phyloP scores from a whole-genome alignment of 305 asterid genomes.

The Andrographis paniculata region DNA sequence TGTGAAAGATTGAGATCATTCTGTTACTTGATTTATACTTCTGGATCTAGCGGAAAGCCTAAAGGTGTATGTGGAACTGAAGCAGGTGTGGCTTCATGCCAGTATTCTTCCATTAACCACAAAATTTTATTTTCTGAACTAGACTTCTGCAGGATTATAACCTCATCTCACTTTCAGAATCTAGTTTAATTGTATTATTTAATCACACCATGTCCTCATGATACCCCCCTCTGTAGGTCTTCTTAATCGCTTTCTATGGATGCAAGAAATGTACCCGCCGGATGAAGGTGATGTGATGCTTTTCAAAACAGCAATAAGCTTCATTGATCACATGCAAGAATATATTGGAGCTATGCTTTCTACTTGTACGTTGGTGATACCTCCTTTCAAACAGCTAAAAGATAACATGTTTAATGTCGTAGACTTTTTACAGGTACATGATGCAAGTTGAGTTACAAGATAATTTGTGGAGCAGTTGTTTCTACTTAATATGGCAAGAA shows the following conservation, averaged over 20 bases:
- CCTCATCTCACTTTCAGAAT: constrained; percentile 4
- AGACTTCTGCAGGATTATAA: constrained; percentile 10
- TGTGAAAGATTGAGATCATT: constrained; percentile 48
- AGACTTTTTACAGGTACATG: constrained; percentile 39
- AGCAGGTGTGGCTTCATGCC: constrained; percentile 40
- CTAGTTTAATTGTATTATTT: constrained; percentile 5
- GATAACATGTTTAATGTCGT: constrained; percentile 32
- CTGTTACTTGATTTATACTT: constrained; percentile 90
- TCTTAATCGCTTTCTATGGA: constrained; percentile 77
- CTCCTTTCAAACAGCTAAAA: constrained; percentile 47
- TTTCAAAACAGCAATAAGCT: constrained; percentile 88
- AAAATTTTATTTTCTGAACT: background rate
- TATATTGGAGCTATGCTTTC: constrained; percentile 74
- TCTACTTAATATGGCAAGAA: too few species aligned
- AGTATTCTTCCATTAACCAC: constrained; percentile 9
- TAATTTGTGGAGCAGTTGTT: too few species aligned
- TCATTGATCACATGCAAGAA: constrained; percentile 90
- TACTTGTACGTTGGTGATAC: constrained; percentile 63
- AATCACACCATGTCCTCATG: constrained; percentile 15
- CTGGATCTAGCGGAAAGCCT: constrained; percentile 90
- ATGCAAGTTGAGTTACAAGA: constrained; percentile 10
- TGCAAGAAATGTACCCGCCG: constrained; percentile 75
- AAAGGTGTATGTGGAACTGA: constrained; percentile 97
- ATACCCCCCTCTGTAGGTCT: constrained; percentile 56
- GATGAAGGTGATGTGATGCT: constrained; percentile 49